Percentiles rank a stretch among this genome's conserved stretches.
phyloP scores from a whole-genome alignment of 179 eudicot genomes.

The Silene vulgaris region DNA sequence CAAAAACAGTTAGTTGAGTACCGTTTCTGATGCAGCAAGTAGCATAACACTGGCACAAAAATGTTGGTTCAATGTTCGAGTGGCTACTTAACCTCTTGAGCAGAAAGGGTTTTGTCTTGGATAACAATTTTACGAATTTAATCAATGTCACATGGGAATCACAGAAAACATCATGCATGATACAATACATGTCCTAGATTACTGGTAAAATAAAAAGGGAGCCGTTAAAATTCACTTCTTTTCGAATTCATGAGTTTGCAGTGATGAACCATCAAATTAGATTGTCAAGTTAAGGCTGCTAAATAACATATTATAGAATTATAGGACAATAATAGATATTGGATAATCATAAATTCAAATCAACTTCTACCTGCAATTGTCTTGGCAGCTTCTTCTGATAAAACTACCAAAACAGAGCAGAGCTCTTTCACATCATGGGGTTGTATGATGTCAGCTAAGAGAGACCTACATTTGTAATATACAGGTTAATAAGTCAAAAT shows the following conservation, averaged over 20 bases:
- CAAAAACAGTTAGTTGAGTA: not conserved
- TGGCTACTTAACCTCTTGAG: not conserved
- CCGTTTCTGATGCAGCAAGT: no score
- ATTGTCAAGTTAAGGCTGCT: not conserved
- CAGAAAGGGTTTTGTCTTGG: not conserved
- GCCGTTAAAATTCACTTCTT: not conserved
- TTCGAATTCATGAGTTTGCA: not conserved
- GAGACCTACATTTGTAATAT: constrained; percentile 52
- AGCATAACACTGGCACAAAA: constrained; percentile 4
- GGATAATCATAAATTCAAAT: not conserved
- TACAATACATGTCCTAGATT: not conserved
- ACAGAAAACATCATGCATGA: not conserved
- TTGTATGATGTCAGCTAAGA: constrained; percentile 84
- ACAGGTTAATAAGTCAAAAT: constrained; percentile 18
- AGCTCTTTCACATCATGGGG: constrained; percentile 85
- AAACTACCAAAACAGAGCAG: constrained; percentile 77
- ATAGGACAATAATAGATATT: constrained; percentile 9
- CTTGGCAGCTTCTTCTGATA: constrained; percentile 71
- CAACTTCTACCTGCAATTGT: constrained; percentile 55
- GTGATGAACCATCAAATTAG: not conserved
- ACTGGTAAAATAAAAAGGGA: not conserved
- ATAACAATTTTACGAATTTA: not conserved
- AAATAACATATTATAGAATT: not conserved
- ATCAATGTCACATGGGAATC: not conserved
- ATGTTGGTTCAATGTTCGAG: not conserved